Base-by-base conservation (phyloP, 768 basidiomycete genomes). In the Trametes cinnabarina region DNA sequence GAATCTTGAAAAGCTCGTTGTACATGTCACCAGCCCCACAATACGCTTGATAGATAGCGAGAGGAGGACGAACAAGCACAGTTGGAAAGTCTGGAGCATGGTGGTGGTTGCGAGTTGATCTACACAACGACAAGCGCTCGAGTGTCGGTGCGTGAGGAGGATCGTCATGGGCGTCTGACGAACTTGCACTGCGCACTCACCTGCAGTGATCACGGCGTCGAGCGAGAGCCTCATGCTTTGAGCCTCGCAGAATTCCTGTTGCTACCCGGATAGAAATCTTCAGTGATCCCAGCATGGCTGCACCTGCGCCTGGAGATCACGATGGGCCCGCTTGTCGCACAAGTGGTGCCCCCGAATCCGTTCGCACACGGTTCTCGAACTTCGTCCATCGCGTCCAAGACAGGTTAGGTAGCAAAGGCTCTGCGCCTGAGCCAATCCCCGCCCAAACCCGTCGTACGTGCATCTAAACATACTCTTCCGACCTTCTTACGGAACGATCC, bases 351-450 rank as follows among this genome's bases (percentile, higher is more conserved):
- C 20, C 46, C 44, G 30, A 6, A 23, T 52, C 51, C 19, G 30
- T 43, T 22, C 51, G 54, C 61, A 50, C 61, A 47, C 63, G 63
- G 32, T 41, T 64, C 37, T 50, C 60, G 12, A 61, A 57, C 43
- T 52, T 65, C 57, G 32, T 60, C 40, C 63, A 60, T 41, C 55
- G 61, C 54, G 55, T 61, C 32, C 58, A 61, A 34, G 54, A 61
- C 57, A 63, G 50, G 62, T 32, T 64, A 30, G 47, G 55, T 2
- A 32, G 30, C 42, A 46, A 43, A 14, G 26, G 26, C 14, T 26
- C 43, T 28, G 7, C 47, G 23, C 40, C 43, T 46, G 25, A 41
- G 25, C 47, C 44, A 47, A 42, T 58, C 35, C 41, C 23, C 20
- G 39, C 25, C 15, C 46, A 47, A 3, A 8, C 55, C 46, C 55